Conservation (phyloP, 2,329 filamentous ascomycete species). For the Trichoderma harzianum region DNA sequence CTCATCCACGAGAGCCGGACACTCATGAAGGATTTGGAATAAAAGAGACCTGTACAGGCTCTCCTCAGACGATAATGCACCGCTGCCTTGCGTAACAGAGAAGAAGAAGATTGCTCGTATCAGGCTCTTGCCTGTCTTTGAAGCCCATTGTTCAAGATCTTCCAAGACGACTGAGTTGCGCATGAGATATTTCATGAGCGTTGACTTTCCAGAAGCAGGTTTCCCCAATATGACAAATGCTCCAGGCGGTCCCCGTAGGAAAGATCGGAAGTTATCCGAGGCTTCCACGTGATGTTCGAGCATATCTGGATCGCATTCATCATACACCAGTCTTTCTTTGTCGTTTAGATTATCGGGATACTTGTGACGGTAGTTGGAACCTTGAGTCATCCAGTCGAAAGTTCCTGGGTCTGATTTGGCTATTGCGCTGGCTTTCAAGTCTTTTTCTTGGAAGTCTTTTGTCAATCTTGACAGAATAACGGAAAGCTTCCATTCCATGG, state of each 20-base stretch:
- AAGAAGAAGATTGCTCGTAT: neutral
- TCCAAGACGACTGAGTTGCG: neutral
- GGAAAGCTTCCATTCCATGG: neutral
- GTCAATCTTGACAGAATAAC: neutral
- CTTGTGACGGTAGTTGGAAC: neutral
- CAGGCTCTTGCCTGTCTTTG: neutral
- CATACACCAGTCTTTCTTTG: neutral
- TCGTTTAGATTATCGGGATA: neutral
- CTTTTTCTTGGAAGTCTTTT: neutral
- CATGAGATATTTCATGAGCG: neutral
- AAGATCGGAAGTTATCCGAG: neutral
- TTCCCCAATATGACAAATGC: neutral
- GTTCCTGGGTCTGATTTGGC: neutral
- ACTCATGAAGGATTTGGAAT: neutral
- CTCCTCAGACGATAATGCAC: neutral
- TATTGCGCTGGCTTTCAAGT: neutral
- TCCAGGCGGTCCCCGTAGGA: neutral
- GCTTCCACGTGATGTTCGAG: neutral
- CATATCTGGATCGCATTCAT: neutral
- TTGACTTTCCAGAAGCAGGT: neutral
- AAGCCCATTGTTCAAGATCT: neutral
- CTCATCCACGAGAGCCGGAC: neutral
- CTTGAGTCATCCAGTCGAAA: neutral
- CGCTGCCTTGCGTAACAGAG: neutral
- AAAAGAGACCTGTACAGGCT: neutral